Evolutionary conservation across 768 basidiomycete species (phyloP).

Genomic region (Mycena venus): DNA sequence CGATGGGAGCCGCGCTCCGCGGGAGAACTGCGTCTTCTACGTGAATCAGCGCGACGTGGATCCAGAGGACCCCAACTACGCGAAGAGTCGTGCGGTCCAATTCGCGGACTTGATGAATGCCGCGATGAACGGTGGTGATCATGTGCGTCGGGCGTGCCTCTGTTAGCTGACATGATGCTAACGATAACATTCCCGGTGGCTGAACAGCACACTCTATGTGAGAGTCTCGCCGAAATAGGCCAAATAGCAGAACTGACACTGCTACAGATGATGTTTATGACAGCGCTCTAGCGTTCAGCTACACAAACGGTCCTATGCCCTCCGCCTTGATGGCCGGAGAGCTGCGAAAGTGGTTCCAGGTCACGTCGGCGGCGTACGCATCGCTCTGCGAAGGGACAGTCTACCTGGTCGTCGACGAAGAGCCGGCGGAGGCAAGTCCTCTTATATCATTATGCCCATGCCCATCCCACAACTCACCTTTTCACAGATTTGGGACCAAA

Average conservation of each 20-base stretch:
- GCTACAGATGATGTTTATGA: too few relatives aligned
- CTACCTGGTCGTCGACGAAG: not conserved
- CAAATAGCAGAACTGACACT: not conserved
- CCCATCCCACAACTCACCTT: too few relatives aligned
- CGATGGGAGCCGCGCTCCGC: not conserved
- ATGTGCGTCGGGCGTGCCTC: not conserved
- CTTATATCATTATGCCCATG: too few relatives aligned
- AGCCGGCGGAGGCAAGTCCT: not conserved
- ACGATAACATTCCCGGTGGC: too few relatives aligned
- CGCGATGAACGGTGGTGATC: not conserved
- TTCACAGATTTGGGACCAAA: too few relatives aligned
- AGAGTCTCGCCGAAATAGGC: not conserved
- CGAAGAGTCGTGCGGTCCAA: not conserved
- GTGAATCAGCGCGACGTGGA: not conserved
- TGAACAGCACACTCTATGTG: conserved; percentile 14
- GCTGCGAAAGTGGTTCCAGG: not conserved
- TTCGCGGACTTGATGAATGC: conserved; percentile 7
- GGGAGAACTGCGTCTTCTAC: conserved; percentile 12
- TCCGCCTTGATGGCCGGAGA: not conserved
- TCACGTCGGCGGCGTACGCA: not conserved
- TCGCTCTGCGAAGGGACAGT: not conserved
- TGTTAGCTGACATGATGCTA: not conserved
- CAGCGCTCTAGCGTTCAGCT: too few relatives aligned
- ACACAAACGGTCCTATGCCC: not conserved
- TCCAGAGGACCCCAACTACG: not conserved